Base-by-base conservation (phyloP, 257 asterid species). In the Scutellaria galericulata region DNA sequence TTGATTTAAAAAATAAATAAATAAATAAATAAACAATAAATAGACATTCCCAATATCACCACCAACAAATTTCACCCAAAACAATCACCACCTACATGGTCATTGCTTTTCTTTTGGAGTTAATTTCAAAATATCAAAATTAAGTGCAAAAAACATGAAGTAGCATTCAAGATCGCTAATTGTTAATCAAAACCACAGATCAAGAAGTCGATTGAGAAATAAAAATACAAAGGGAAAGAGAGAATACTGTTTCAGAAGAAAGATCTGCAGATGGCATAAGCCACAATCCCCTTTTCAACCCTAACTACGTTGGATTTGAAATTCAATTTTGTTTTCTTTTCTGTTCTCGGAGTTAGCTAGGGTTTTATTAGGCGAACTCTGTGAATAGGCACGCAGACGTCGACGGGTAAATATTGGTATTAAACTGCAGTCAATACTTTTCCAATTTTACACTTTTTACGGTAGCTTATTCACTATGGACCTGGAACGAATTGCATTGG, bases 241-340 rank as follows among this genome's bases (percentile, higher is more conserved):
- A 22, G 51, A 31, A 9, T 75, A 79, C 83, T 66, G 61, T 60
- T 14, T 13, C 40, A 12, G 51, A 65, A 22, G 65, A 41, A 50
- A 39, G 45, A 68, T 70, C 47, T 6, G 65, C 62, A 24, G 39
- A 11, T 15, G 20, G 31, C 6, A 14, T 35, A 37, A 63, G 46
- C 13, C 63, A 40, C 46, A 24, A 24, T 50, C 52, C 47, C 55
- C 46, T 22, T 47, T 31, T 47, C 39, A 35, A 37, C 68, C 56
- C 47, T 58, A 58, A 72, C 12, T 31, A 31, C 31, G 46, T 44
- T 12, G 22, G 44, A 27, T 68, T 52, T 4, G 11, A 15, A 52
- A 18, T 31, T 4, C 37, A 27, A 52, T 15, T n/a, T 14, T 7
- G 14, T 31, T 13, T 47, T 13, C 22, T 10, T n/a, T 46, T 12